Base-by-base conservation (phyloP, 2,329 filamentous ascomycete species). In the Epichloe uncinata region DNA sequence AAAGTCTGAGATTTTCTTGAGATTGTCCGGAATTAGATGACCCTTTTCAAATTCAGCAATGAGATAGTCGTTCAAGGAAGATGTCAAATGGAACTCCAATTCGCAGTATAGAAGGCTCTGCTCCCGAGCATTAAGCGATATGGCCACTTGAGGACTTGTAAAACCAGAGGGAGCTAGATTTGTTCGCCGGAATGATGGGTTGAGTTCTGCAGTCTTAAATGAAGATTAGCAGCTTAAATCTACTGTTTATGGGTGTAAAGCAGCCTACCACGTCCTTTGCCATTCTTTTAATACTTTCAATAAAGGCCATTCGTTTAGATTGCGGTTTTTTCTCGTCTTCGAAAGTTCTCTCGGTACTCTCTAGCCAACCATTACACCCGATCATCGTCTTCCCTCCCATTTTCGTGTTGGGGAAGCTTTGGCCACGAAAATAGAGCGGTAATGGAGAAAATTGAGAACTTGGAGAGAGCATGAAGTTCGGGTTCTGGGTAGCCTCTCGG, bases 61-160 rank as follows among this genome's bases (percentile, higher is more conserved):
- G 50, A 80, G 73, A 62, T 77, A 81, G 11, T 64, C 61, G 50
- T 78, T 73, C 34, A 80, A 60, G 0, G 71, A 70, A 5, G 68
- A 71, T 51, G 69, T 71, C 16, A 81, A 60, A 51, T 71, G 63
- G 55, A 72, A 81, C 58, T 79, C 76, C 7, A 81, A 69, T 60
- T 81, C 77, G 59, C 75, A 77, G 60, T 78, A 80, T 8, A 81
- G 61, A 8, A 81, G 69, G 46, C 73, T 75, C 58, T 81, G 78
- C 61, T 79, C 76, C 42, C 77, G 73, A 1, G 75, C 66, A 56
- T 72, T 65, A 3, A 81, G 68, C 0, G 76, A 78, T 55, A 79
- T 74, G 20, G 63, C 61, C 3, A 75, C 57, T 13, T 63, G 64
- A 13, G 65, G 37, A 30, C 30, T 48, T 35, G 34, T 18, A 1